Percentiles rank a stretch among this genome's conserved stretches.
These are phyloP conservation scores for Debaryomyces tyrocola DNA, from an alignment of 805 yeast genomes.

Conservation along the genomic window DNA sequence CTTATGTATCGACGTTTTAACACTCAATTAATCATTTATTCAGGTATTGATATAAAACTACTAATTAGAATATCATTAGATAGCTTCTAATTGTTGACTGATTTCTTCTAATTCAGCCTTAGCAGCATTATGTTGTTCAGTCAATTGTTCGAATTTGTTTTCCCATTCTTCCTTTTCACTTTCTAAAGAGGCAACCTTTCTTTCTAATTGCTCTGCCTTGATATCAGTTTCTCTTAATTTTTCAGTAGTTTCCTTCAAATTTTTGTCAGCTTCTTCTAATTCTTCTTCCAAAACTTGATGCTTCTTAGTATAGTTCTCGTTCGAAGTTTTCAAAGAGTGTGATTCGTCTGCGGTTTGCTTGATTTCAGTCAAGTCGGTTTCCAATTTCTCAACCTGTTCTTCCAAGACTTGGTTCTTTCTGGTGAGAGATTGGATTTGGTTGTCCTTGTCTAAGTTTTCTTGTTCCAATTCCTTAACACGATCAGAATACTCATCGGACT, in stretches of 20 bases:
- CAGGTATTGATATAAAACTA: neutral
- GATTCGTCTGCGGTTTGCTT: constrained; percentile 91
- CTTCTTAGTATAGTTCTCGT: constrained; percentile 89
- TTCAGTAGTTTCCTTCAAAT: constrained; percentile 89
- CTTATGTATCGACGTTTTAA: too few relatives aligned
- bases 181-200: constrained; percentile 90
- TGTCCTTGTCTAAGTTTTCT: constrained; percentile 88
- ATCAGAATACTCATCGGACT: constrained; percentile 81
- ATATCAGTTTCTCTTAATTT: constrained; percentile 94
- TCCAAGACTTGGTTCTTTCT: constrained; percentile 91
- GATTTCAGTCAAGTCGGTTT: constrained; percentile 68
- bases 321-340: constrained; percentile 80
- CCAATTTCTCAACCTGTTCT: constrained; percentile 76
- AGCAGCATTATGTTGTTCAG: constrained; percentile 77
- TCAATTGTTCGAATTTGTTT: constrained; percentile 84
- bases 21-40: neutral
- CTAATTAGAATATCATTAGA: constrained; percentile 27
- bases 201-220: constrained; percentile 93
- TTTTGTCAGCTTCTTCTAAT: constrained; percentile 85
- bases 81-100: constrained; percentile 89
- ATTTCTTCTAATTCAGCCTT: constrained; percentile 95
- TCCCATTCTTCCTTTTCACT: constrained; percentile 90
- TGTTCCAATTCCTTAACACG: constrained; percentile 90
- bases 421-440: constrained; percentile 88
- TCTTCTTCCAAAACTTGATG: constrained; percentile 86